Evolutionary conservation across 2,329 filamentous ascomycete species (phyloP), one percentile per base, ranked within the genome.

Genomic region (Cladorrhinum sp.): DNA sequence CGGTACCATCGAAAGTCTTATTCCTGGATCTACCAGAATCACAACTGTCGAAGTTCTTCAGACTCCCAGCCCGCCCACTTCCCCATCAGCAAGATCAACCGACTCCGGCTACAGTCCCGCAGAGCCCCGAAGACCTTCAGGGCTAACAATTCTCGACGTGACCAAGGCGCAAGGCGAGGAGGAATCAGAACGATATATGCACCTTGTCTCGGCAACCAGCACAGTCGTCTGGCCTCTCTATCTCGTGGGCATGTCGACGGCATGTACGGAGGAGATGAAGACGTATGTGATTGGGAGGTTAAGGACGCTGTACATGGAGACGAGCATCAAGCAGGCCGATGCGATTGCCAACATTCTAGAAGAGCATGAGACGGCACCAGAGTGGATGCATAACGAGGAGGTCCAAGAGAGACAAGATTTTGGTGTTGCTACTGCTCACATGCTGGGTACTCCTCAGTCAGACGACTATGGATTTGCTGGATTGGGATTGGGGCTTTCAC

Each of bases 191-290:
- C 73, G 79, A 23, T 79, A 80, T 67, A 77, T 82, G 76, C 76
- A 78, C 3, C 71, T 82, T 6, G 78, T 77, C 0, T 79, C 78
- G 8, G 75, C 78, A 1, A 79, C 78, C 23, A 79, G 80, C 63
- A 77, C 77, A 16, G 74, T 81, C 8, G 75, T 82, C 41, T 81
- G 79, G 79, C 80, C 80, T 3, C 72, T 82, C 2, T 82, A 80
- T 58, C 75, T 78, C 10, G 74, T 79, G 7, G 80, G 79, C 57
- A 76, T 79, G 68, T 80, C 78, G 20, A 78, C 78, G 0, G 76
- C 74, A 2, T 81, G 78, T 61, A 73, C 74, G 1, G 63, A 68
- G 2, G 71, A 75, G 52, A 76, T 76, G 65, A 76, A 75, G 52
- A 68, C 72, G 2, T 82, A 81, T 50, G 76, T 78, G 1, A 69